Evolutionary conservation across 2,329 filamentous ascomycete genomes (phyloP).

Genomic region (Chaetoscypha palmicola): DNA sequence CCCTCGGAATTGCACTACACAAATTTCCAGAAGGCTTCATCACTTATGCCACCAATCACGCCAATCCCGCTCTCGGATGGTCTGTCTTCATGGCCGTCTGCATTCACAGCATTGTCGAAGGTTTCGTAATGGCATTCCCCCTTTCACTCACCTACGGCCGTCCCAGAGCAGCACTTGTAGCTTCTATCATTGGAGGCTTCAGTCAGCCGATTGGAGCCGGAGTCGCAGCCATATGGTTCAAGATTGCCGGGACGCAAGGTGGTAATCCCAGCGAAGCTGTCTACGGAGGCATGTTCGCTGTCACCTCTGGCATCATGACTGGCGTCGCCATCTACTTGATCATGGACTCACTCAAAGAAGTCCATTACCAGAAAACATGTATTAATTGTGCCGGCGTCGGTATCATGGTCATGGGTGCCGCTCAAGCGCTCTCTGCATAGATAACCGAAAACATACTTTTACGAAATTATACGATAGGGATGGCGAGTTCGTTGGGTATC

Average conservation of each 20-base stretch:
- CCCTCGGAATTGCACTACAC: slow-evolving; percentile 88
- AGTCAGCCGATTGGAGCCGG: slow-evolving; percentile 82
- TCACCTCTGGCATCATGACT: slow-evolving; percentile 91
- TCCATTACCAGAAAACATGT: slow-evolving; percentile 70
- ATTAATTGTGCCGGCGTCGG: slow-evolving; percentile 76
- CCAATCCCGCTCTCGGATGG: slow-evolving; percentile 79
- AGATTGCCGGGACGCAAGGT: slow-evolving; percentile 50
- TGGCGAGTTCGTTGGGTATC: too few relatives aligned
- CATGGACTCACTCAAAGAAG: slow-evolving; percentile 75
- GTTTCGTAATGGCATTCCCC: slow-evolving; percentile 87
- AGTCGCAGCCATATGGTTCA: slow-evolving; percentile 81
- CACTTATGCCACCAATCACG: slow-evolving; percentile 95
- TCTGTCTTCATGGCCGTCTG: slow-evolving; percentile 93
- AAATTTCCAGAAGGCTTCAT: slow-evolving; percentile 87
- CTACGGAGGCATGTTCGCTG: slow-evolving; percentile 78
- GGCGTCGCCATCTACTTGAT: slow-evolving; percentile 87
- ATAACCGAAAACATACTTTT: too few relatives aligned
- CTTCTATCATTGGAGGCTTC: slow-evolving; percentile 74
- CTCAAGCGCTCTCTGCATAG: slow-evolving; percentile 75
- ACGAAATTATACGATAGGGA: too few relatives aligned
- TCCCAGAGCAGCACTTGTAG: slow-evolving; percentile 75
- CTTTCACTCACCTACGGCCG: slow-evolving; percentile 85
- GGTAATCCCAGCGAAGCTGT: slow-evolving; percentile 47
- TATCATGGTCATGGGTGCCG: slow-evolving; percentile 81
- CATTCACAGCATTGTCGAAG: slow-evolving; percentile 97